A percentile compares a stretch with the other conserved stretches of the same genome.
Conservation (phyloP, 2,329 filamentous ascomycete genomes). For the Endocalyx cinctus region DNA sequence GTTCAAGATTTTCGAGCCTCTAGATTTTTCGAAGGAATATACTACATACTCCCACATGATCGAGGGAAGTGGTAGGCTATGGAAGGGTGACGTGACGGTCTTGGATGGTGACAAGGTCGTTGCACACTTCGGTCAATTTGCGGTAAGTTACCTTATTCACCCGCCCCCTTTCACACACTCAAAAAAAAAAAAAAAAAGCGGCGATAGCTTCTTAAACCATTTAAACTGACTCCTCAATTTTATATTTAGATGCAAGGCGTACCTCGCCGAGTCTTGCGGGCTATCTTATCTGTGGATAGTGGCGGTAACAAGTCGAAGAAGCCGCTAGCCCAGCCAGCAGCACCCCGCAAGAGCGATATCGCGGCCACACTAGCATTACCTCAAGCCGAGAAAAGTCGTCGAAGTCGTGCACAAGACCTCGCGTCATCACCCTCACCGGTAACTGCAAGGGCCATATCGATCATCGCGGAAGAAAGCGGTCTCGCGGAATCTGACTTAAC, state of each 20-base stretch:
- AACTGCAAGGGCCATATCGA: slow-evolving; percentile 7
- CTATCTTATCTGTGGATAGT: slow-evolving; percentile 12
- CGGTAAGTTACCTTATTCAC: slow-evolving; percentile 7
- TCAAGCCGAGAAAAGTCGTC: neutral
- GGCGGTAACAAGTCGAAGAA: slow-evolving; percentile 9
- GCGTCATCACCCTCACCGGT: neutral
- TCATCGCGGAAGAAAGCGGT: slow-evolving; percentile 27
- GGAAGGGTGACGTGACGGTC: slow-evolving; percentile 15
- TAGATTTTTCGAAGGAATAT: slow-evolving; percentile 12
- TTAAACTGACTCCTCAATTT: too few relatives aligned
- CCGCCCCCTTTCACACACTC: slow-evolving; percentile 1
- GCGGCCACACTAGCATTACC: neutral
- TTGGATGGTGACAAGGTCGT: slow-evolving; percentile 15
- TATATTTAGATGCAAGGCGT: slow-evolving; percentile 12
- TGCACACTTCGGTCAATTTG: slow-evolving; percentile 11
- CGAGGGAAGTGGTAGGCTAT: slow-evolving; percentile 11
- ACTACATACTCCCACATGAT: slow-evolving; percentile 16
- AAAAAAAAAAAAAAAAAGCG: too few relatives aligned
- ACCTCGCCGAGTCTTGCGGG: slow-evolving; percentile 10
- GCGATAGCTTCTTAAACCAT: too few relatives aligned
- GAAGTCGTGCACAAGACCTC: neutral
- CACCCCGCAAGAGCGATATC: slow-evolving; percentile 2
- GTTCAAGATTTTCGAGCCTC: slow-evolving; percentile 15
- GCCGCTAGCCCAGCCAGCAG: neutral
- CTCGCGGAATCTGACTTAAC: slow-evolving; percentile 12